phyloP scores from a whole-genome alignment of 305 asterid species.

The Fraxinus greggii region DNA sequence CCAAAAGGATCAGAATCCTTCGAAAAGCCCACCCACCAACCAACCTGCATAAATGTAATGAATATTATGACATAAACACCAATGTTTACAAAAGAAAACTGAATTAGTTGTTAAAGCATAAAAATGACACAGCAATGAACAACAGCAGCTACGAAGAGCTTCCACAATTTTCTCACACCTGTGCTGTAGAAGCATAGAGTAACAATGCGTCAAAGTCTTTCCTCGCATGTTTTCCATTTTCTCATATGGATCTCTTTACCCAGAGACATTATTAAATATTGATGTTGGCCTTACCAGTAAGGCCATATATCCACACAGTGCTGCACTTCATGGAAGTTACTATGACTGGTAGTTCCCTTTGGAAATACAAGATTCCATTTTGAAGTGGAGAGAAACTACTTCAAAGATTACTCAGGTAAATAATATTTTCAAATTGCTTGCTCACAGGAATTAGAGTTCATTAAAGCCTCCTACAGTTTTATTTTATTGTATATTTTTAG shows the following conservation, averaged over 20 bases:
- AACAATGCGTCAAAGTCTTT: background rate
- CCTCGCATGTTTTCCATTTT: background rate
- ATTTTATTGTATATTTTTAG: background rate
- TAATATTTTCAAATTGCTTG: background rate
- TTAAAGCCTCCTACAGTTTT: background rate
- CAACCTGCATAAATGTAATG: slow-evolving; percentile 55
- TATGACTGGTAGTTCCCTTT: background rate
- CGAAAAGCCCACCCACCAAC: slow-evolving; percentile 99
- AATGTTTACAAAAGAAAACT: background rate
- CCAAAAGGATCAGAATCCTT: slow-evolving; percentile 95
- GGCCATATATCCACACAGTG: background rate
- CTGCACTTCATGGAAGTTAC: background rate
- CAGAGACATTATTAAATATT: background rate
- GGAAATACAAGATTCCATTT: background rate
- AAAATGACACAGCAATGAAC: background rate
- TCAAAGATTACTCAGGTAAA: background rate
- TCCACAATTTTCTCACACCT: background rate
- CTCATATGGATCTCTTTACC: background rate
- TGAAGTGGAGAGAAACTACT: background rate
- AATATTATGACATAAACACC: slow-evolving; percentile 16
- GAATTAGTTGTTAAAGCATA: background rate
- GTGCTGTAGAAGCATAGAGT: background rate
- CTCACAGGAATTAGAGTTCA: background rate
- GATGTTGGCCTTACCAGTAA: background rate
- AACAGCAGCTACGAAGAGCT: slow-evolving; percentile 8